Evolutionary conservation across 2,329 filamentous ascomycete genomes (phyloP).

Genomic region (Scedosporium boydii): DNA sequence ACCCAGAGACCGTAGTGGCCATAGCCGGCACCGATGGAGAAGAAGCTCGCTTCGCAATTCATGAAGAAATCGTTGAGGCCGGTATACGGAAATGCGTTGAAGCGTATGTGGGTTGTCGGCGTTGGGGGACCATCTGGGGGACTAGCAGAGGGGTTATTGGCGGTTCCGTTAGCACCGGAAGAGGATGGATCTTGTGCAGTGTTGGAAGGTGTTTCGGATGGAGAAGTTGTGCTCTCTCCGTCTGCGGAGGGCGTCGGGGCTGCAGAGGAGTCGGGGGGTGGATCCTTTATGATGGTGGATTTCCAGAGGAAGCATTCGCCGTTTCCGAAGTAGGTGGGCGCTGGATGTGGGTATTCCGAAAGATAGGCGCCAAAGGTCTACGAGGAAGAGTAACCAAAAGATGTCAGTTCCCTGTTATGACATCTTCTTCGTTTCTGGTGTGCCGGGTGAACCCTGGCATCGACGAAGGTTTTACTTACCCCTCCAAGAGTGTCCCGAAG

Average conservation of each 20-base stretch:
- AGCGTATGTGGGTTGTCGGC: conserved; percentile 62
- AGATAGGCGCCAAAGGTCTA: conserved; percentile 88
- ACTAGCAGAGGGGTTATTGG: not conserved
- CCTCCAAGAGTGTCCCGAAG: conserved; percentile 68
- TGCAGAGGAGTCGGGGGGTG: conserved; percentile 17
- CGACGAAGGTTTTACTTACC: conserved; percentile 37
- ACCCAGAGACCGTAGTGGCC: conserved; percentile 93
- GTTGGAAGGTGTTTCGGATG: conserved; percentile 29
- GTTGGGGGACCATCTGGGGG: conserved; percentile 9
- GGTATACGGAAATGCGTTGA: conserved; percentile 95
- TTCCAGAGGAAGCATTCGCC: conserved; percentile 80
- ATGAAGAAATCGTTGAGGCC: conserved; percentile 96
- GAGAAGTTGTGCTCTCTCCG: conserved; percentile 32
- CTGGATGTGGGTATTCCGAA: conserved; percentile 75
- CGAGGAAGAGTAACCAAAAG: not conserved
- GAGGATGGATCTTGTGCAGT: conserved; percentile 12
- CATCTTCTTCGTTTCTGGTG: not conserved
- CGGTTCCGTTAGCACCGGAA: conserved; percentile 22
- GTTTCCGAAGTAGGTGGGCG: conserved; percentile 83
- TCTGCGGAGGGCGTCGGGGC: conserved; percentile 42
- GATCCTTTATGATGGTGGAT: conserved; percentile 37
- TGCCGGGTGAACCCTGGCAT: not conserved
- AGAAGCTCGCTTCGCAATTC: conserved; percentile 74
- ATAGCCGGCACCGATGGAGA: conserved; percentile 81
- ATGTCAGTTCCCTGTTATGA: not conserved